Evolutionary conservation across 192 early-diverging fungal genomes (phyloP), one percentile per base, ranked within the genome.

Genomic region (Geranomyces variabilis): DNA sequence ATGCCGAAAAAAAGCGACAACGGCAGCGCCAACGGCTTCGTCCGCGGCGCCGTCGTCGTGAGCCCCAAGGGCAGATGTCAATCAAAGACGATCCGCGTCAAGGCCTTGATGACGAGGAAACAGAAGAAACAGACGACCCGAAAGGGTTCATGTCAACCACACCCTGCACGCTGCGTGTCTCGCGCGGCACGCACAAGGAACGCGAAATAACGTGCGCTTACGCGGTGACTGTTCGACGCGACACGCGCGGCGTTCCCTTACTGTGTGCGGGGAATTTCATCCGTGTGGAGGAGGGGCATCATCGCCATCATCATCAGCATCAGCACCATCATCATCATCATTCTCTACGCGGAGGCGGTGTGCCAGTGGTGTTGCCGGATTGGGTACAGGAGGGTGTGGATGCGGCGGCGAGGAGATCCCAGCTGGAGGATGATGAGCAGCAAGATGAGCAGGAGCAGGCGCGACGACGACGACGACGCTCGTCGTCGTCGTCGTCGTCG

Each of bases 161-260:
- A 10, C 55, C 30, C 7, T 24, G 26, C 19, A 57, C 55, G 19
- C 55, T 57, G 24, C 55, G 55, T 17, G 30, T 29, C 24, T 9
- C 55, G 26, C 55, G 55, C 30, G 55, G 55, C 55, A 57, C 30
- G 12, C 26, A 0, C 55, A 57, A 57, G 28, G 31, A 60, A 29
- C 58, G 58, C 17, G 33, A 47, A 24, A 68, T 71, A 19, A 34
- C 34, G 53, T 80, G 71, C 59, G 64, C 65, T 14, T 80, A 69
- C 45, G 69, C 65, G 21, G 74, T 80, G 49, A 80, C 79, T 41
- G 75, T 80, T 15, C 66, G 79, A 19, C 73, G 79, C 33, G 79
- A 80, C 55, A 74, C 47, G 41, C 78, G 79, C 14, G 70, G 69
- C 46, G 70, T 77, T 24, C 76, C 76, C n/a, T 29, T 77, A 21